These are phyloP conservation scores for Torrubiella hemipterigena DNA, from an alignment of 2,329 filamentous ascomycete genomes.

Conservation along the genomic window DNA sequence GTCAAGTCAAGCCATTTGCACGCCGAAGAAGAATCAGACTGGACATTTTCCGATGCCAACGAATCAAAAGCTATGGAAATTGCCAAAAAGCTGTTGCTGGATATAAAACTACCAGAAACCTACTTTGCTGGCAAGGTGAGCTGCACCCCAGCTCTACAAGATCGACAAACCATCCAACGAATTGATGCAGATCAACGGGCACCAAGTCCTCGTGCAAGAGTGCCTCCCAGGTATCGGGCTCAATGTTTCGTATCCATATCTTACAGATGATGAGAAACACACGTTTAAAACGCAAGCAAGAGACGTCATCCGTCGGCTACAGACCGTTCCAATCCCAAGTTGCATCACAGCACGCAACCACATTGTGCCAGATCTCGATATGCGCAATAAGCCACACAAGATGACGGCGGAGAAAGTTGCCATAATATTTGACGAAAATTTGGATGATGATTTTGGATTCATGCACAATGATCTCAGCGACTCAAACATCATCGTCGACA, in stretches of 20 bases:
- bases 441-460: not conserved
- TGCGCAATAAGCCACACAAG: not conserved
- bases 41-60: conserved; percentile 27
- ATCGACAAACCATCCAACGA: conserved; percentile 2
- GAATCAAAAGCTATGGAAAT: conserved; percentile 21
- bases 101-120: conserved; percentile 21
- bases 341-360: not conserved
- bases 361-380: conserved; percentile 1
- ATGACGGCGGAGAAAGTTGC: not conserved
- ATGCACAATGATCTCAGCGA: conserved; percentile 2
- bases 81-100: conserved; percentile 15
- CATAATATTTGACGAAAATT: not conserved
- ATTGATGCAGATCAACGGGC: conserved; percentile 18
- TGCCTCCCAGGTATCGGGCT: conserved; percentile 23
- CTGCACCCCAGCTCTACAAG: too few relatives aligned
- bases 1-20: conserved; percentile 25
- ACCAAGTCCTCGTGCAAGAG: conserved; percentile 24
- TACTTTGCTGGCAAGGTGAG: conserved; percentile 25
- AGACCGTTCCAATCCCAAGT: conserved; percentile 12
- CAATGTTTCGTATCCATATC: conserved; percentile 22
- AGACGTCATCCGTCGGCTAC: conserved; percentile 16
- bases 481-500: conserved; percentile 16
- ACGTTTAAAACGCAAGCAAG: conserved; percentile 23
- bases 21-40: conserved; percentile 13
- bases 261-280: conserved; percentile 17